phyloP scores from a whole-genome alignment of 2,329 filamentous ascomycete species.

The Cladosporium austrohemisphaericum region DNA sequence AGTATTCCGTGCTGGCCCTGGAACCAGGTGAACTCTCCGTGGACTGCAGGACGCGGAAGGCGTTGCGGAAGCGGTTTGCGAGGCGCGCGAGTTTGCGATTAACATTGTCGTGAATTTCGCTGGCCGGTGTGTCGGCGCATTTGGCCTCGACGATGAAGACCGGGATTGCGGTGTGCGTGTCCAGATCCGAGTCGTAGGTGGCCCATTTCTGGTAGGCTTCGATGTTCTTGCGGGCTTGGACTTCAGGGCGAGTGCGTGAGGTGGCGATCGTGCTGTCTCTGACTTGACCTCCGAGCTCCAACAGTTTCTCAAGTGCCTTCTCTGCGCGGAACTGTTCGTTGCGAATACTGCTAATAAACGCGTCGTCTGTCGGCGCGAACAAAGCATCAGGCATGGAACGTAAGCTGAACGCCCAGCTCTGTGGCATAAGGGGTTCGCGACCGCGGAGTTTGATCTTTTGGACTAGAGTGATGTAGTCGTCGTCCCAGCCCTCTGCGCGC shows the following conservation, averaged over 20 bases:
- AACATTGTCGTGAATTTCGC: constrained; percentile 36
- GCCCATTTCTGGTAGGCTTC: constrained; percentile 53
- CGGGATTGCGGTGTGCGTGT: constrained; percentile 34
- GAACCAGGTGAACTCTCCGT: constrained; percentile 26
- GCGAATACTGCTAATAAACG: constrained; percentile 44
- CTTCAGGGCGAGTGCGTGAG: constrained; percentile 20
- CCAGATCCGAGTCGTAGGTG: constrained; percentile 46
- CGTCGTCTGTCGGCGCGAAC: constrained; percentile 44
- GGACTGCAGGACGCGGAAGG: constrained; percentile 30
- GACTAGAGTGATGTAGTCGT: constrained; percentile 51
- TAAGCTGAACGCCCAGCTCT: constrained; percentile 52
- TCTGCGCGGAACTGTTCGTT: constrained; percentile 48
- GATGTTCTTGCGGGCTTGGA: constrained; percentile 23
- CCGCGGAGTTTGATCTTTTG: constrained; percentile 54
- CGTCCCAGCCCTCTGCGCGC: constrained; percentile 42
- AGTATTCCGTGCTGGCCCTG: constrained; percentile 19
- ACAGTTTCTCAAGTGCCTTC: constrained; percentile 48
- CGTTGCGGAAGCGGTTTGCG: constrained; percentile 40
- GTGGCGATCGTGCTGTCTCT: constrained; percentile 43
- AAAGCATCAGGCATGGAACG: constrained; percentile 50
- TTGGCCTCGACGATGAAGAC: constrained; percentile 46
- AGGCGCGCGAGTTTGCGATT: constrained; percentile 43
- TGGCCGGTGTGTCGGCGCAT: constrained; percentile 37
- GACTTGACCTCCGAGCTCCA: constrained; percentile 49
- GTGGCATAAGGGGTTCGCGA: constrained; percentile 53